Base-by-base conservation (phyloP, 2,329 filamentous ascomycete genomes). In the Ophiostoma novo-ulmi region DNA sequence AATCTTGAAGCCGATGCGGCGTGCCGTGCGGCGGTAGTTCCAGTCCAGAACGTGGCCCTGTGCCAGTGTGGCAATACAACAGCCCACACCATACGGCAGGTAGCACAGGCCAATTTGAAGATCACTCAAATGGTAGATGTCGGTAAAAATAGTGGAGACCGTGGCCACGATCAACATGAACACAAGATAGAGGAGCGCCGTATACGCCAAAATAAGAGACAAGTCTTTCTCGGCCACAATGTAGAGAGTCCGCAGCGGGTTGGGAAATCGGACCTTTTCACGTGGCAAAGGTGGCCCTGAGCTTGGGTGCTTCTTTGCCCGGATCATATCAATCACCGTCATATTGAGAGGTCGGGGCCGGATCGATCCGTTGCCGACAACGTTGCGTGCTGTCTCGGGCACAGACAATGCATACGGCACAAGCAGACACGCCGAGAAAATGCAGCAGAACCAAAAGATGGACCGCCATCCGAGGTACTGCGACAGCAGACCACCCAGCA, bases 11-110 rank as follows among this genome's bases (percentile, higher is more conserved):
- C 88, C 88, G 20, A 89, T 80, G 41, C 84, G 83, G 67, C 81
- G 82, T 1, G 91, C 90, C 66, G 88, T 84, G 55, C 90, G 85
- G 7, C 87, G 84, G 78, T 91, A 96, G 77, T 93, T 93, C 83
- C 86, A 88, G 78, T 87, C 85, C 67, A 86, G 80, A 6, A 87
- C 76, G 73, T 83, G 83, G 5, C 91, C 90, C 72, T 87, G 85
- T n/a, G 78, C 76, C 36, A 87, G 74, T 14, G 84, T 81, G 0
- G 84, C 81, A 11, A 82, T 71, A 55, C 80, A 83, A 71, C 83
- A 85, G 3, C 84, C 84, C 2, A 82, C 75, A 0, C 85, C 85
- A 69, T 86, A 84, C 0, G 85, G 85, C 14, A 87, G 79, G 74
- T 84, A 87, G 73, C 85, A 85, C 2, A 87, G 79, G 2, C 85